Evolutionary conservation across 2,329 filamentous ascomycete species (phyloP), one percentile per base, ranked within the genome.

Genomic region (Scedosporium apiospermum): DNA sequence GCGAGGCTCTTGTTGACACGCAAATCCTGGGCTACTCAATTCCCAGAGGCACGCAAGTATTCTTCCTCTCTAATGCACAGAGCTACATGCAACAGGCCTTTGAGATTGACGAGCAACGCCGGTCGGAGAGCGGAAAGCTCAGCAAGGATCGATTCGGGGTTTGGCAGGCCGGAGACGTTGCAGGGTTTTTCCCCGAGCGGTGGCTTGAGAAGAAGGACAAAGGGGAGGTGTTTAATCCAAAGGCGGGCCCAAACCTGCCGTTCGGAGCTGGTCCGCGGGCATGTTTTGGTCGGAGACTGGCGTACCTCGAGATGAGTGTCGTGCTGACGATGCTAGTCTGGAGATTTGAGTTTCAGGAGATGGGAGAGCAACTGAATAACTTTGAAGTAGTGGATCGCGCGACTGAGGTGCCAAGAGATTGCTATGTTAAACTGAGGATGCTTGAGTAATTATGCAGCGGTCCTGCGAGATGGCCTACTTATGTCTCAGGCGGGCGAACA

Each of bases 251-350:
- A 0, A 68, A 64, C 12, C 65, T 76, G 26, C 66, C 71, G 0
- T 78, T 78, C 65, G 73, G 74, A 0, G 55, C 70, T 5, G 76
- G 76, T 0, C 69, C 71, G 2, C 66, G 76, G 2, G 72, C 71
- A 1, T 78, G 76, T 61, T 78, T 72, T 58, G 76, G 76, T 0
- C 71, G 70, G 62, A 67, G 64, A 23, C 64, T 73, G 30, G 71
- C 68, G 1, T 70, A 70, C 6, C 63, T 72, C 3, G 67, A 72
- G 66, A 64, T 72, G 57, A 67, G 66, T 34, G 66, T 73, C 27
- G 64, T 70, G 3, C 65, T 69, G 30, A 67, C 69, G 3, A 62
- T 73, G 30, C 46, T 72, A 9, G 51, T 70, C 2, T 73, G 72
- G 71, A 65, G 66, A 0, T 71, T 72, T 27, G 21, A 63, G 41